Evolutionary conservation across 2,329 filamentous ascomycete species (phyloP), one percentile per base, ranked within the genome.

Genomic region (Alternaria rosae): DNA sequence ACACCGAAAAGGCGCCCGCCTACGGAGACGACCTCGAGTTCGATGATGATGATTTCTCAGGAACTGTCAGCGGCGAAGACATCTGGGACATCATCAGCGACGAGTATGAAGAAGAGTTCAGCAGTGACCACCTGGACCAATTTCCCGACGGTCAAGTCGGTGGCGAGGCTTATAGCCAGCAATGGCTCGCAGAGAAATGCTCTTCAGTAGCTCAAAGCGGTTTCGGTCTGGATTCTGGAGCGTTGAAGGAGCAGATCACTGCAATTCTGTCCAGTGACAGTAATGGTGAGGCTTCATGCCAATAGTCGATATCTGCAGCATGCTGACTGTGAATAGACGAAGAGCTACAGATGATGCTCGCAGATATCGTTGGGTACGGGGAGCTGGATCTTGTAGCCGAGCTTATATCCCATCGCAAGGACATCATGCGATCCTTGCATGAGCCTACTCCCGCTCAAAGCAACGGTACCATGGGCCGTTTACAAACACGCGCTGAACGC

Each of bases 381-480:
- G 93, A 98, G 74, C 84, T 99, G 17, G 94, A 99, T 68, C 89
- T 99, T 71, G 91, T 98, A 55, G 94, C 94, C 65, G 92, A 97
- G 65, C 83, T 98, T n/a, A 90, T 98, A 54, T 86, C 89, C 3
- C 89, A 94, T 76, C 88, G 93, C 54, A 82, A 86, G 54, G 87
- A 92, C 47, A 87, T 98, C 45, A 79, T 55, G 6, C 70, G 72
- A 20, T 72, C 77, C 6, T 56, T 76, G 25, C 71, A 69, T 63
- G 74, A 70, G 50, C 64, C 65, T 8, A 57, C 59, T 23, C 47
- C 75, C 51, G 76, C 74, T 9, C 75, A 78, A 58, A 82, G 80
- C 56, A 80, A 86, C 65, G 83, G 83, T 1, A 73, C 85, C 42
- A 75, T 84, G 70, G 77, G 85, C 4, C 86, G 86, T 52, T 83